Conservation (phyloP, 1,139 yeast species). For the Candida pseudoviswanathii region DNA sequence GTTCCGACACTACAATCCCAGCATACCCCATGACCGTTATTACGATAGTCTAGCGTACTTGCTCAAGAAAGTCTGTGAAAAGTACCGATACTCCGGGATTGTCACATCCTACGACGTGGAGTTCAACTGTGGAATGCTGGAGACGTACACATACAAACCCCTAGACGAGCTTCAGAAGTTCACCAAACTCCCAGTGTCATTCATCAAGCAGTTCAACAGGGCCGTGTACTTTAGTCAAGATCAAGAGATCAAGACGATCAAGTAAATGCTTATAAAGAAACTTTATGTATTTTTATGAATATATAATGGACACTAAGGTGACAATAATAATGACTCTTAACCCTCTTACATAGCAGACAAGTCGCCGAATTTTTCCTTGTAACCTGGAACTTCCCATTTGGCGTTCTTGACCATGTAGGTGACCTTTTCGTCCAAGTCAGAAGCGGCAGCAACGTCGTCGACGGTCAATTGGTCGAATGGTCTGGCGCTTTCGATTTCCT, state of each 20-base stretch:
- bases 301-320: not conserved
- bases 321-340: not conserved
- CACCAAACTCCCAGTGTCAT: conserved; percentile 19
- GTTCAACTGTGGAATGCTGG: conserved; percentile 31
- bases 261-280: conserved; percentile 8
- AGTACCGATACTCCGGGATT: conserved; percentile 32
- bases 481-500: conserved; percentile 94
- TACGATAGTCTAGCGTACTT: conserved; percentile 19
- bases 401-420: conserved; percentile 94
- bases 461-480: conserved; percentile 97
- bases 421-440: conserved; percentile 96
- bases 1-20: conserved; percentile 13
- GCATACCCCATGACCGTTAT: conserved; percentile 9
- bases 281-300: conserved; percentile 1
- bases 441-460: conserved; percentile 94
- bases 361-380: conserved; percentile 96
- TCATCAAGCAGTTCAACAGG: conserved; percentile 18
- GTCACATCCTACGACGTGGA: conserved; percentile 35
- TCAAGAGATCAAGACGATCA: conserved; percentile 1
- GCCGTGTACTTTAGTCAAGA: conserved; percentile 18
- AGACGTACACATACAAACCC: not conserved
- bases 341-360: conserved; percentile 79
- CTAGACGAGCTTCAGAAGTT: conserved; percentile 12
- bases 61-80: conserved; percentile 18
- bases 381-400: conserved; percentile 98